These are phyloP conservation scores for Umbelopsis sp. DNA, from an alignment of 192 early-diverging fungal genomes.

Conservation along the genomic window DNA sequence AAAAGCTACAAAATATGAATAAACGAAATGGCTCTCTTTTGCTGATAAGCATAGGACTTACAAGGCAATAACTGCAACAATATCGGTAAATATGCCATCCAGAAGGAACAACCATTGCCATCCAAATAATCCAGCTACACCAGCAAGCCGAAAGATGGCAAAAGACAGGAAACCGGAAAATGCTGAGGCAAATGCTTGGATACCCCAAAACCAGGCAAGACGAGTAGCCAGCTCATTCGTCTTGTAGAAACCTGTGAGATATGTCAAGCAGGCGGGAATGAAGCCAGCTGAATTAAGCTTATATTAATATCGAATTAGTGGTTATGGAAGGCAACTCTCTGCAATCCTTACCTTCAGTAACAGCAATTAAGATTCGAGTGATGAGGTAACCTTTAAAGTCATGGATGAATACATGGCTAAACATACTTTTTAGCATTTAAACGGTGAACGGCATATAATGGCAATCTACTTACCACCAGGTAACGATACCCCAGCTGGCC, in stretches of 20 bases:
- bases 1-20: slow-evolving; percentile 34
- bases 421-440: slow-evolving; percentile 20
- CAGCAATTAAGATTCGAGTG: slow-evolving; percentile 48
- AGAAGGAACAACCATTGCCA: slow-evolving; percentile 72
- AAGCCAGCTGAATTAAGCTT: slow-evolving; percentile 31
- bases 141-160: slow-evolving; percentile 57
- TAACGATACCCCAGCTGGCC: slow-evolving; percentile 28
- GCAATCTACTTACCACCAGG: slow-evolving; percentile 26
- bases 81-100: slow-evolving; percentile 59
- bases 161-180: slow-evolving; percentile 59
- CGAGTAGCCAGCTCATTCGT: slow-evolving; percentile 51
- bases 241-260: slow-evolving; percentile 57
- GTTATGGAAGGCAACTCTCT: neutral
- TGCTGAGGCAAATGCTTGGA: slow-evolving; percentile 53
- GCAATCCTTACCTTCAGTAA: slow-evolving; percentile 43
- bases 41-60: neutral
- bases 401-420: slow-evolving; percentile 40
- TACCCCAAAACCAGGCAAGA: slow-evolving; percentile 55
- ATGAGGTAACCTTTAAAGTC: slow-evolving; percentile 44
- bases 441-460: neutral
- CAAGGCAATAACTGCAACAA: slow-evolving; percentile 52
- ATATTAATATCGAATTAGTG: neutral
- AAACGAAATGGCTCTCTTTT: too few relatives aligned
- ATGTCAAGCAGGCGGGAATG: slow-evolving; percentile 35
- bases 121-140: slow-evolving; percentile 52